Conservation (phyloP, 1,139 yeast genomes). For the Debaryomyces sp. region DNA sequence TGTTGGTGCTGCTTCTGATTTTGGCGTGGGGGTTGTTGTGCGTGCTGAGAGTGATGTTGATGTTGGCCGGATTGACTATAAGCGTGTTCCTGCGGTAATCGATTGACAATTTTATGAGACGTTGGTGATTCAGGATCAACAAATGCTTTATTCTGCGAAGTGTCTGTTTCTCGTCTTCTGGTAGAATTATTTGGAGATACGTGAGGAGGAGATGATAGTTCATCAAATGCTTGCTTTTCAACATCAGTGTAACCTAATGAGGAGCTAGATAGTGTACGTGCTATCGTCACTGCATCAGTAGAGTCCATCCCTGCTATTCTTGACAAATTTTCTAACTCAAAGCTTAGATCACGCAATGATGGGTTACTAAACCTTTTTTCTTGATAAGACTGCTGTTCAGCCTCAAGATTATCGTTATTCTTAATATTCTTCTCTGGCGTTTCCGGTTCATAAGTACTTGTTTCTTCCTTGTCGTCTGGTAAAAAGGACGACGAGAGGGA, state of each 20-base stretch:
- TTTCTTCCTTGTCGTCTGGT: slow-evolving; percentile 12
- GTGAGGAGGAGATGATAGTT: slow-evolving; percentile 31
- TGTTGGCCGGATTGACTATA: not conserved
- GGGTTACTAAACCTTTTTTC: slow-evolving; percentile 43
- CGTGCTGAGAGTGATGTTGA: no score
- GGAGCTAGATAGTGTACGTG: slow-evolving; percentile 66
- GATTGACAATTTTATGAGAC: slow-evolving; percentile 9
- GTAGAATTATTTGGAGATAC: slow-evolving; percentile 17
- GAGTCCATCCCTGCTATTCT: slow-evolving; percentile 74
- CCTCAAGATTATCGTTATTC: slow-evolving; percentile 10
- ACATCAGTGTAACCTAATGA: slow-evolving; percentile 60
- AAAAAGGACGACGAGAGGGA: slow-evolving; percentile 28
- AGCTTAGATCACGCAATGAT: slow-evolving; percentile 66
- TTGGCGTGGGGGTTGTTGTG: not conserved
- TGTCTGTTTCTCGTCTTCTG: slow-evolving; percentile 6
- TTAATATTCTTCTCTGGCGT: not conserved
- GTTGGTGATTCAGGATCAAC: slow-evolving; percentile 20
- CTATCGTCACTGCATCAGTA: slow-evolving; percentile 73
- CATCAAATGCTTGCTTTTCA: slow-evolving; percentile 51
- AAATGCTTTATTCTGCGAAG: slow-evolving; percentile 12
- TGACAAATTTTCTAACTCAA: slow-evolving; percentile 65
- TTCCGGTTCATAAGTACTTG: not conserved
- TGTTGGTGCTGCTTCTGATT: not conserved
- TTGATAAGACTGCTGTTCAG: slow-evolving; percentile 8
- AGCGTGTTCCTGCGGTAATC: not conserved